Base-by-base conservation (phyloP, 176 grass and related monocot genomes). In the Guadua angustifolia region DNA sequence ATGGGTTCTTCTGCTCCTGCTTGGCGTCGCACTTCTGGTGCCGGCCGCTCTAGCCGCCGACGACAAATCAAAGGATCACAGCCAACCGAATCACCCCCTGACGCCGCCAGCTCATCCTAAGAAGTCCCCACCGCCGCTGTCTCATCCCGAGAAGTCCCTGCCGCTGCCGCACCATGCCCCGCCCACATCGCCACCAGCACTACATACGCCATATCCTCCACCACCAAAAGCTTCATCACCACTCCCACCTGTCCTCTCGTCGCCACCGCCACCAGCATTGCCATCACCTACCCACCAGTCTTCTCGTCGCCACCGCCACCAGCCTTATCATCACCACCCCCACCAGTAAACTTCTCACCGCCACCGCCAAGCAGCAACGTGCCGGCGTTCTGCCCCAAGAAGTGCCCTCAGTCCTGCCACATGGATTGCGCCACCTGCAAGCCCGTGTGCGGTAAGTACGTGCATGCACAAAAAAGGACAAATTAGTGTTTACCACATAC, bases 381-480 rank as follows among this genome's bases (percentile, higher is more conserved):
- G 53, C 80, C 80, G 53, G 40, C 80, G 40, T 47, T 39, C 40
- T 73, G 81, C 69, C 81, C 56, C 1, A 46, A 7, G 26, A 83
- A 13, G 18, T 74, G 71, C 45, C 8, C 8, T 15, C 21, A 42
- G 5, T 75, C 81, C 21, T 83, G 81, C 71, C 58, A 74, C 71
- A 66, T 83, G 58, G 81, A 83, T 21, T 83, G 81, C 59, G 59
- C 5, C 29, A 74, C 71, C 42, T 74, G 80, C 68, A 80, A 80
- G 38, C 12, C 64, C 32, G 4, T 80, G 26, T 66, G 77, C 26
- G 26, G 59, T 51, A 16, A 44, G 73, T 40, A 6, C 33, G 39
- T 40, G 39, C 39, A 53, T 71, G 43, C 21, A 26, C 10, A 14
- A 12, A 9, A 25, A 19, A 8, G 6, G 38, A 9, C 26, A 5